Evolutionary conservation across 1,139 yeast species (phyloP), one percentile per base, ranked within the genome.

Genomic region (Oligophagozyma castellii): DNA sequence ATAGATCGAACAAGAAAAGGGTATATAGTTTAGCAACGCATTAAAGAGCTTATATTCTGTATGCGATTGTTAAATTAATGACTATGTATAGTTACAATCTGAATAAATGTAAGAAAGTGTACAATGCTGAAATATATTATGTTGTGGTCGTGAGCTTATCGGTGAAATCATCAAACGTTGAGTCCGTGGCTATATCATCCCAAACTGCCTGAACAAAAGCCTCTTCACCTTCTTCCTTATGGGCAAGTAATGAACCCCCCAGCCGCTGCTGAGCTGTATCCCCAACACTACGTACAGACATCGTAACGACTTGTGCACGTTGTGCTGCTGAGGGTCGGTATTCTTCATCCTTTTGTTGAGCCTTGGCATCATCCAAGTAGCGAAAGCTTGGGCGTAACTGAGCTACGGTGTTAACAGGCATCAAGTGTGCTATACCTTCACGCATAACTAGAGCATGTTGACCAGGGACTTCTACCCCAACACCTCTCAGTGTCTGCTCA

Each of bases 321-420:
- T 63, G 68, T 24, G 63, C 58, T 22, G 66, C 64, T 29, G 62
- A 64, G 21, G 59, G 61, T 37, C 48, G 56, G 30, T 43, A 46
- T 31, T 62, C 48, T 51, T 55, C 39, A 46, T 51, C 38, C 56
- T 59, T 35, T 46, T 39, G 41, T 34, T 40, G 53, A 50, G 39
- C 46, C 42, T 32, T 53, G 42, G 31, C 55, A 54, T 51, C 69
- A 46, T 79, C 93, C 30, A 84, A 70, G 48, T 84, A 80, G 39
- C 66, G 68, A 57, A 89, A 83, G 37, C 70, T 68, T 2, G 96
- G 92, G 44, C 95, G 65, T 38, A 89, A 53, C 53, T 86, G 96
- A 0, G 78, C 71, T 0, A 80, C 70, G 14, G 73, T 65, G 28
- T 70, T 67, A 2, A 84, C 61, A 0, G 92, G 83, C 1, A 71